Evolutionary conservation across 441 rosid genomes (phyloP).

Genomic region (Aquilaria agallochum): DNA sequence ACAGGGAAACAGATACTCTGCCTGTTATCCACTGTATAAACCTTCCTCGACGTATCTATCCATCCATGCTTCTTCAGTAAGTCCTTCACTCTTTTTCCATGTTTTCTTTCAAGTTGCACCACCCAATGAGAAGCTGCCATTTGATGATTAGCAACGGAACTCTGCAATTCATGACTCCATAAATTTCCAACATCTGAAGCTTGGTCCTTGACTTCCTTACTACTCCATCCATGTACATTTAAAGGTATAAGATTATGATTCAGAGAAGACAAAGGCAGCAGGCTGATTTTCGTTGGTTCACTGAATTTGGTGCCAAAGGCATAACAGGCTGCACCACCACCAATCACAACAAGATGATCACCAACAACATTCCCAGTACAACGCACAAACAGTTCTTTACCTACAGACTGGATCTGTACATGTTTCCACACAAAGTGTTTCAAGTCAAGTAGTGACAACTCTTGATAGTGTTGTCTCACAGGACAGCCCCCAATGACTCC

Average conservation of each 20-base stretch:
- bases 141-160: slow-evolving; percentile 15
- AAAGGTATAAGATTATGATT: slow-evolving; percentile 18
- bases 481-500: slow-evolving; percentile 97
- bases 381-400: slow-evolving; percentile 75
- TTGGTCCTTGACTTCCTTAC: slow-evolving; percentile 12
- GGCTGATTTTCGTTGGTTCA: slow-evolving; percentile 66
- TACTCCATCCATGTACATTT: slow-evolving; percentile 18
- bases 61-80: slow-evolving; percentile 79
- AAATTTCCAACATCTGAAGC: slow-evolving; percentile 23
- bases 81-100: slow-evolving; percentile 84
- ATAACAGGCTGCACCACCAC: slow-evolving; percentile 98
- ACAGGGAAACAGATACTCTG: slow-evolving; percentile 75
- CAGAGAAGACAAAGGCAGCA: slow-evolving; percentile 41
- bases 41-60: slow-evolving; percentile 86
- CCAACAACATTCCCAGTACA: slow-evolving; percentile 63
- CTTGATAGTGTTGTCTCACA: slow-evolving; percentile 65
- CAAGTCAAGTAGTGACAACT: slow-evolving; percentile 70
- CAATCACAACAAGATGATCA: slow-evolving; percentile 73
- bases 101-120: slow-evolving; percentile 54
- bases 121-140: slow-evolving; percentile 31
- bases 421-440: slow-evolving; percentile 53
- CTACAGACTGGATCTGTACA: slow-evolving; percentile 52
- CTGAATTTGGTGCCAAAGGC: slow-evolving; percentile 97
- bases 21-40: slow-evolving; percentile 44
- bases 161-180: slow-evolving; percentile 21